Percentiles rank a stretch among this genome's conserved stretches.
These are phyloP conservation scores for Pleurotus citrinopileatus DNA, from an alignment of 768 basidiomycete genomes.

Conservation along the genomic window DNA sequence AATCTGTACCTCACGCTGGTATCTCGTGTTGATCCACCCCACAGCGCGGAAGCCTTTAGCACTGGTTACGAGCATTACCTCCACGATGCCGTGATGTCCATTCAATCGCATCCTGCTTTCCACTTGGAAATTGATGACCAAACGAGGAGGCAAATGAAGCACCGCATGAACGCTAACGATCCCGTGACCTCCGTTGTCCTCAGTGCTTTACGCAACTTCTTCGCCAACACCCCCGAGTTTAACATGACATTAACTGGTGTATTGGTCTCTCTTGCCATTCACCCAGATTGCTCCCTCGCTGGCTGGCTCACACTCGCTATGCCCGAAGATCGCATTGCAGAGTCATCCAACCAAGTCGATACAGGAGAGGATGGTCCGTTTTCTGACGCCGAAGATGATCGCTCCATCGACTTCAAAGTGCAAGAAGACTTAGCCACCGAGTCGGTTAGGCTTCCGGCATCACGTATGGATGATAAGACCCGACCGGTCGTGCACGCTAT, in stretches of 20 bases:
- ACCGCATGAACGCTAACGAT: conserved; percentile 78
- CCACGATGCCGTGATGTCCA: conserved; percentile 65
- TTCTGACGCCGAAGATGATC: conserved; percentile 79
- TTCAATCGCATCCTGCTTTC: conserved; percentile 65
- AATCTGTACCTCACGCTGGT: conserved; percentile 75
- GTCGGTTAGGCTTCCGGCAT: conserved; percentile 57
- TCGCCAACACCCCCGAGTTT: conserved; percentile 79
- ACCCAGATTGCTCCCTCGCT: conserved; percentile 80
- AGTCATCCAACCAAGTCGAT: conserved; percentile 10
- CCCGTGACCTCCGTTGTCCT: conserved; percentile 70
- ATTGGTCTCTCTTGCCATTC: conserved; percentile 76
- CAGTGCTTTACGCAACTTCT: conserved; percentile 72
- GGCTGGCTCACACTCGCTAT: conserved; percentile 83
- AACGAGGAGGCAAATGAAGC: conserved; percentile 50
- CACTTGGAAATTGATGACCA: conserved; percentile 40
- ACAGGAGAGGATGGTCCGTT: conserved; percentile 17
- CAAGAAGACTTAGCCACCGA: conserved; percentile 62
- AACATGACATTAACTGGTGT: conserved; percentile 89
- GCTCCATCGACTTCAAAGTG: conserved; percentile 76
- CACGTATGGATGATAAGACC: conserved; percentile 65
- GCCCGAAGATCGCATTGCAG: conserved; percentile 31
- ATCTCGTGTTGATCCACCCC: conserved; percentile 72
- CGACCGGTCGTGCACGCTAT: conserved; percentile 81
- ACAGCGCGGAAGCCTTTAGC: conserved; percentile 71
- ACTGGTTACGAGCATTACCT: conserved; percentile 86